These are phyloP conservation scores for Populus euphratica DNA, from an alignment of 345 rosid genomes.

Conservation along the genomic window DNA sequence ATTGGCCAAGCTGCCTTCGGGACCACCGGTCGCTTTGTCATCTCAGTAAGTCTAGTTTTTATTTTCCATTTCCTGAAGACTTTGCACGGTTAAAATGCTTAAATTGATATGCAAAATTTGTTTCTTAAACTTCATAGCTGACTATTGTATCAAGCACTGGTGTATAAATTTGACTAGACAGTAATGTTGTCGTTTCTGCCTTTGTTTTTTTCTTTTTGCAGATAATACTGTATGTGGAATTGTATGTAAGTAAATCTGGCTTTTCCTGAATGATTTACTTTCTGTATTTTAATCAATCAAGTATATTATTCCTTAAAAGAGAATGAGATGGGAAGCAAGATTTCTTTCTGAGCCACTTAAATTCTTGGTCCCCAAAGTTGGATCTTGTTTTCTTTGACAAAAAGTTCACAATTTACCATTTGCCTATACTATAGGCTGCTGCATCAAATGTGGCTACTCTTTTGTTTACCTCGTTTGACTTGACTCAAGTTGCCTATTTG, in stretches of 20 bases:
- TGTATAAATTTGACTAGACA: neutral
- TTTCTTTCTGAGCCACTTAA: neutral
- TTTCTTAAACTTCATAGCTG: neutral
- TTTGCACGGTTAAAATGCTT: neutral
- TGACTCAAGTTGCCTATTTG: neutral
- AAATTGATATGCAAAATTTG: neutral
- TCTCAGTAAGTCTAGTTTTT: constrained; percentile 52
- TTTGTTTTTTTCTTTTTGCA: constrained; percentile 34
- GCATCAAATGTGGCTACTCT: neutral
- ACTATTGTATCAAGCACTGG: neutral
- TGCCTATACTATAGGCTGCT: neutral
- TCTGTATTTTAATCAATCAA: neutral
- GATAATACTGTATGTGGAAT: constrained; percentile 71
- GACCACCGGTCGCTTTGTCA: constrained; percentile 53
- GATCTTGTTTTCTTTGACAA: neutral
- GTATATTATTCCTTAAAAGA: neutral
- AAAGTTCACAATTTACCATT: neutral
- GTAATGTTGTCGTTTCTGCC: neutral
- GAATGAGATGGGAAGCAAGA: neutral
- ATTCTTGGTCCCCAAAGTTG: neutral
- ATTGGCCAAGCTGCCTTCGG: constrained; percentile 97
- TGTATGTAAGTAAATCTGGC: constrained; percentile 75
- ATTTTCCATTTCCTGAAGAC: neutral
- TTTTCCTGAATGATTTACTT: constrained; percentile 10
- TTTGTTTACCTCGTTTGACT: neutral